phyloP scores from a whole-genome alignment of 768 basidiomycete genomes.

The Macrolepiota fuliginosa region DNA sequence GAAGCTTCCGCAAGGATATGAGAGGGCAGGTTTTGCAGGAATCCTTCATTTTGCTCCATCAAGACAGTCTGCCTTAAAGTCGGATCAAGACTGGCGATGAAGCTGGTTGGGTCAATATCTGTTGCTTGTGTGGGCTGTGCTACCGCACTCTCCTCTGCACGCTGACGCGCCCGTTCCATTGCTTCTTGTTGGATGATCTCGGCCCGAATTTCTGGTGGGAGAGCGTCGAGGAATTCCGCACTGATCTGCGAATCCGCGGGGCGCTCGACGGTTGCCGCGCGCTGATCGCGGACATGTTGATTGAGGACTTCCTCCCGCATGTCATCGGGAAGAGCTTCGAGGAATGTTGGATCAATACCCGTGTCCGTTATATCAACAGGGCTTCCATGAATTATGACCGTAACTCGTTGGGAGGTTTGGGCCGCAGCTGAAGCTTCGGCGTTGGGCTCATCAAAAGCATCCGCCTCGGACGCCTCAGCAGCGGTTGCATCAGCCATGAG shows the following conservation, averaged over 20 bases:
- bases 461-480: constrained; percentile 24
- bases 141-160: constrained; percentile 34
- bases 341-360: constrained; percentile 96
- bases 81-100: constrained; percentile 91
- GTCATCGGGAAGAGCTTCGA: constrained; percentile 96
- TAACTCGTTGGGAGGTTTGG: constrained; percentile 56
- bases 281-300: constrained; percentile 93
- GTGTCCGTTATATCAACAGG: constrained; percentile 97
- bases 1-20: constrained; percentile 86
- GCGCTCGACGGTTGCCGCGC: constrained; percentile 70
- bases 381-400: constrained; percentile 89
- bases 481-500: constrained; percentile 31
- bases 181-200: constrained; percentile 97
- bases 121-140: constrained; percentile 50
- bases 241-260: constrained; percentile 88
- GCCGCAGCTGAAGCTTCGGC: constrained; percentile 19
- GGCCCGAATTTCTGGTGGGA: constrained; percentile 94
- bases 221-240: constrained; percentile 91
- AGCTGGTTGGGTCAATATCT: constrained; percentile 86
- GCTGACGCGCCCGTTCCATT: constrained; percentile 66
- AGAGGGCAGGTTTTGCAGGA: constrained; percentile 77
- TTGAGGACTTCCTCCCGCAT: constrained; percentile 98
- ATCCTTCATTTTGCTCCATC: constrained; percentile 83
- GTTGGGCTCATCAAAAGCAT: constrained; percentile 54
- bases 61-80: constrained; percentile 88